phyloP scores from a whole-genome alignment of 768 basidiomycete species.

The Suillus alpinus region DNA sequence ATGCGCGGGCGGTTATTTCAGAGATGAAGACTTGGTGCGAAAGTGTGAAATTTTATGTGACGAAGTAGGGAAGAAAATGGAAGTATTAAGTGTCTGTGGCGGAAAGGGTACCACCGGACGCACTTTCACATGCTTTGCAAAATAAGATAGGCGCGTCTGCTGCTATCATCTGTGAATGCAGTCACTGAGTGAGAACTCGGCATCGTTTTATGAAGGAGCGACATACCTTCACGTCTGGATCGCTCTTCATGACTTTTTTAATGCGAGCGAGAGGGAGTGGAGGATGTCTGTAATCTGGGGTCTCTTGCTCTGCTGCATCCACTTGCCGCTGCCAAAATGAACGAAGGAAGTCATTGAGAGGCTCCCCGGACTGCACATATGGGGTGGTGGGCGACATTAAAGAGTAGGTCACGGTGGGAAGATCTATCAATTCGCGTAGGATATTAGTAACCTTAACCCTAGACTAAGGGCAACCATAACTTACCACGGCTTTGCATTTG shows the following conservation, averaged over 20 bases:
- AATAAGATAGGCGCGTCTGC: slow-evolving; percentile 96
- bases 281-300: slow-evolving; percentile 83
- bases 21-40: slow-evolving; percentile 83
- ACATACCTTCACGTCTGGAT: slow-evolving; percentile 91
- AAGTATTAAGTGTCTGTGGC: not conserved
- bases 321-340: slow-evolving; percentile 91
- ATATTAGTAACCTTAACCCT: slow-evolving; percentile 25
- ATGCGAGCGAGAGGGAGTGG: slow-evolving; percentile 91
- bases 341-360: slow-evolving; percentile 80
- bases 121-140: slow-evolving; percentile 98
- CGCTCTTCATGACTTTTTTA: slow-evolving; percentile 99
- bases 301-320: slow-evolving; percentile 83
- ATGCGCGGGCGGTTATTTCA: slow-evolving; percentile 94
- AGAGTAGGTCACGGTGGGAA: slow-evolving; percentile 11
- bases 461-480: slow-evolving; percentile 12
- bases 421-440: not conserved
- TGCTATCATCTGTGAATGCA: slow-evolving; percentile 81
- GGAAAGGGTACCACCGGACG: slow-evolving; percentile 31
- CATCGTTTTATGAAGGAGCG: slow-evolving; percentile 2
- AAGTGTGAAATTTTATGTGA: slow-evolving; percentile 2
- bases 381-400: slow-evolving; percentile 44
- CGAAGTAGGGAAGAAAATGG: not conserved
- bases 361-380: slow-evolving; percentile 80
- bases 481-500: too few species aligned
- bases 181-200: slow-evolving; percentile 5